Conservation (phyloP, 2,329 filamentous ascomycete genomes). For the Cladosporium sphaerospermum region DNA sequence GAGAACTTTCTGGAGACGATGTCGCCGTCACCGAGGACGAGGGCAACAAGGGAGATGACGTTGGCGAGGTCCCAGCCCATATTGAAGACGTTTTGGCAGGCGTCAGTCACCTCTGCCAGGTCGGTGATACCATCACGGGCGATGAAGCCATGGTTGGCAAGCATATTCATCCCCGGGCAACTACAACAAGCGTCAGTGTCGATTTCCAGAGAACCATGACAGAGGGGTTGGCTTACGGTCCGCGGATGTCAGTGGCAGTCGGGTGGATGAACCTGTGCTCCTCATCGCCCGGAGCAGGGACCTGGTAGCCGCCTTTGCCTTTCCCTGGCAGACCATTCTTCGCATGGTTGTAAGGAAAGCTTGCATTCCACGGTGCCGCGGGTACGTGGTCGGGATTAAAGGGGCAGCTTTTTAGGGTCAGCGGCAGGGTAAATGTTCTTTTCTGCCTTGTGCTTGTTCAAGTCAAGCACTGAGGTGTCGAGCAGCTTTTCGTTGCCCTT, state of each 20-base stretch:
- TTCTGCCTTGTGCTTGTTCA: background rate
- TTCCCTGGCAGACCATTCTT: constrained; percentile 36
- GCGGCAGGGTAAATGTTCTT: constrained; percentile 3
- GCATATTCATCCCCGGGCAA: constrained; percentile 32
- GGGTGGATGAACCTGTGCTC: constrained; percentile 33
- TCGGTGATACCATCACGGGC: constrained; percentile 36
- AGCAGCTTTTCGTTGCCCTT: constrained; percentile 12
- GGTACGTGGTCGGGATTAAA: constrained; percentile 33
- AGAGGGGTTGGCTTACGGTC: constrained; percentile 26
- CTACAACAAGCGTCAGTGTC: background rate
- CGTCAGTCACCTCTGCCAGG: constrained; percentile 36
- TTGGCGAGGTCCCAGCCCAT: constrained; percentile 35
- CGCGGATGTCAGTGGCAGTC: constrained; percentile 33
- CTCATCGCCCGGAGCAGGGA: constrained; percentile 37
- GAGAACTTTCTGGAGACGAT: constrained; percentile 34
- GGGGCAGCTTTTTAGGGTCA: constrained; percentile 27
- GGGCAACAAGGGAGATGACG: constrained; percentile 27
- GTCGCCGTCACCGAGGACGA: constrained; percentile 13
- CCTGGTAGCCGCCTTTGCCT: constrained; percentile 36
- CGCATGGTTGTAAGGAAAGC: constrained; percentile 36
- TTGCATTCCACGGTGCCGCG: constrained; percentile 26
- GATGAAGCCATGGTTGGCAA: constrained; percentile 37
- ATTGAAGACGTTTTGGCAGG: constrained; percentile 39
- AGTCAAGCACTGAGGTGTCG: background rate
- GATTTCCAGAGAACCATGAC: background rate